Evolutionary conservation across 768 basidiomycete species (phyloP).

Genomic region (Trametes elegans): DNA sequence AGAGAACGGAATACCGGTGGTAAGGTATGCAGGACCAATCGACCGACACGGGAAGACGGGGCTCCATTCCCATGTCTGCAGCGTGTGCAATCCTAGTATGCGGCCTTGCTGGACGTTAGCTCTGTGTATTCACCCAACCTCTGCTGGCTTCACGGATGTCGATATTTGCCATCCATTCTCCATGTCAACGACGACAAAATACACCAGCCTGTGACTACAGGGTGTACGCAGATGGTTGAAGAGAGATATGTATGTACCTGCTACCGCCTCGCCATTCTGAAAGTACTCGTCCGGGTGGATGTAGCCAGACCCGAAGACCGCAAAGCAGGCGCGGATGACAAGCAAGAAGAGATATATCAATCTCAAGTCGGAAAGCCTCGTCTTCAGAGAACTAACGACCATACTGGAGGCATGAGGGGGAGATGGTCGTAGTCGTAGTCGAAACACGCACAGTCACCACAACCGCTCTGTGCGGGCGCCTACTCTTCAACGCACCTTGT

Average conservation of each 20-base stretch:
- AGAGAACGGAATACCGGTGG: constrained; percentile 34
- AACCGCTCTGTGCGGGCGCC: too few relatives aligned
- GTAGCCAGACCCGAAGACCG: constrained; percentile 35
- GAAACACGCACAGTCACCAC: too few relatives aligned
- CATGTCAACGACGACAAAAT: too few relatives aligned
- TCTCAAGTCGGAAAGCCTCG: not conserved
- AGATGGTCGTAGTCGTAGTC: too few relatives aligned
- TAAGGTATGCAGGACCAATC: constrained; percentile 31
- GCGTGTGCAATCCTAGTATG: constrained; percentile 28
- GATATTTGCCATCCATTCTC: too few relatives aligned
- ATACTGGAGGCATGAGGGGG: not conserved
- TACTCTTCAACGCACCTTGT: too few relatives aligned
- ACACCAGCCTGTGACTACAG: too few relatives aligned
- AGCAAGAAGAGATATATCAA: constrained; percentile 19
- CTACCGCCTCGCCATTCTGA: constrained; percentile 39
- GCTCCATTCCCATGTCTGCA: constrained; percentile 40
- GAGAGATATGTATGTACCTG: constrained; percentile 33
- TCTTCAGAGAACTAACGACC: not conserved
- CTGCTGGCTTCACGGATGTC: too few relatives aligned
- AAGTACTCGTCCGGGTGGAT: constrained; percentile 44
- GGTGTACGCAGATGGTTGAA: too few relatives aligned
- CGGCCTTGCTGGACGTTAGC: constrained; percentile 21
- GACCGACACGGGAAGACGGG: constrained; percentile 36
- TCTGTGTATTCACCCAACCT: too few relatives aligned
- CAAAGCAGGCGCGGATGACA: constrained; percentile 26